Percentiles rank a stretch among this genome's conserved stretches.
Conservation (phyloP, 2,329 filamentous ascomycete genomes). For the Lachnellula subtilissima region DNA sequence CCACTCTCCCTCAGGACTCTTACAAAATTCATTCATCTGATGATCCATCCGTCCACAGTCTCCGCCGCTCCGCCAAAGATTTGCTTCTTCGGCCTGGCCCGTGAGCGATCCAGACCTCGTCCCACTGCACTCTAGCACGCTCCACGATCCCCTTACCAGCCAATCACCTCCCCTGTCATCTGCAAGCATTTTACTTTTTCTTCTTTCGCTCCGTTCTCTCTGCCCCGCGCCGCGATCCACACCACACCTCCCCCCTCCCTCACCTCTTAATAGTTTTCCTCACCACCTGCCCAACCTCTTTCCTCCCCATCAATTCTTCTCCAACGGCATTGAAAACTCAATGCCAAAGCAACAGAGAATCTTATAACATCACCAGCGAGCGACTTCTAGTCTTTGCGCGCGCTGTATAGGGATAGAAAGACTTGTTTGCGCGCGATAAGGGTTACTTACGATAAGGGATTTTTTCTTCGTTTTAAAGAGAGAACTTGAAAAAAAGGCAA, state of each 20-base stretch:
- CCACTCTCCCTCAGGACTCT: too few relatives aligned
- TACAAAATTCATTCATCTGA: too few relatives aligned
- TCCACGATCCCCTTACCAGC: too few relatives aligned
- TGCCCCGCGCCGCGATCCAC: background rate
- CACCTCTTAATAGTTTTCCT: background rate
- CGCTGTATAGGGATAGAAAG: slow-evolving; percentile 28
- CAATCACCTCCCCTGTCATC: background rate
- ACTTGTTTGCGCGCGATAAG: slow-evolving; percentile 17
- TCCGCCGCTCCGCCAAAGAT: too few relatives aligned
- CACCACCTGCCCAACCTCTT: background rate
- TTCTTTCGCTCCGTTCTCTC: slow-evolving; percentile 1
- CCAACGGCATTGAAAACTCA: slow-evolving; percentile 4
- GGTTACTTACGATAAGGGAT: background rate
- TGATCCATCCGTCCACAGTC: too few relatives aligned
- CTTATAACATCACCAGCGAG: slow-evolving; percentile 27
- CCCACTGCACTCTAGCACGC: too few relatives aligned
- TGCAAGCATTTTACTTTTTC: background rate
- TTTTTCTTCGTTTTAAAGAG: too few relatives aligned
- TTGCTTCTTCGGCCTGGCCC: too few relatives aligned
- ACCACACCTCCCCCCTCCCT: background rate
- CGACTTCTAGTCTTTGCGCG: slow-evolving; percentile 35
- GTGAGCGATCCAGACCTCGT: too few relatives aligned
- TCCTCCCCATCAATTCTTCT: background rate
- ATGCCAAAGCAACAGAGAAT: background rate
- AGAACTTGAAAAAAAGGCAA: background rate